phyloP scores from a whole-genome alignment of 495 filamentous ascomycete genomes.

The Friedmanniomyces simplex region DNA sequence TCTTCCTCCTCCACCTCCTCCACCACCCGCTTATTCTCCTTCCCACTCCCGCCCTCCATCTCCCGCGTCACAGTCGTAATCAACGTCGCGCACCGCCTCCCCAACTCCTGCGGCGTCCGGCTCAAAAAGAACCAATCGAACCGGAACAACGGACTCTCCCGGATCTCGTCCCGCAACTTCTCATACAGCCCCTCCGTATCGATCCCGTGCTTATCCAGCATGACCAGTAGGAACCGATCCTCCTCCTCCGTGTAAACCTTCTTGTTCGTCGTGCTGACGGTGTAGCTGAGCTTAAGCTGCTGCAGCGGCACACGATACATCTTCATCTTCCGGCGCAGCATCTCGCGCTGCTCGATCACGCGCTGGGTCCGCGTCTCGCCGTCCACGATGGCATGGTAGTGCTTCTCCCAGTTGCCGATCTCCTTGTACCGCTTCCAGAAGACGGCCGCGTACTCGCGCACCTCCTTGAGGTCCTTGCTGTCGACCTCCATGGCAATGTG shows the following conservation, averaged over 20 bases:
- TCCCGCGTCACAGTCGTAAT: constrained; percentile 89
- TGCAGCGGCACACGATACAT: constrained; percentile 94
- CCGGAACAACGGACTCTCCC: constrained; percentile 87
- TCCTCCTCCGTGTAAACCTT: constrained; percentile 99
- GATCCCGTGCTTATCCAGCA: constrained; percentile 81
- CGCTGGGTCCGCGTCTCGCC: constrained; percentile 84
- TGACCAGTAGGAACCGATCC: constrained; percentile 89
- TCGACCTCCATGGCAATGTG: constrained; percentile 85
- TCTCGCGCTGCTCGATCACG: constrained; percentile 82
- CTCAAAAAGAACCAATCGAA: constrained; percentile 99
- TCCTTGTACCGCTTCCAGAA: constrained; percentile 92
- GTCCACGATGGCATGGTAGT: constrained; percentile 74
- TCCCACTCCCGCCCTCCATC: constrained; percentile 51
- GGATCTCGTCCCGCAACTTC: constrained; percentile 47
- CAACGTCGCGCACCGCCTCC: constrained; percentile 83
- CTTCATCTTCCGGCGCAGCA: constrained; percentile 88
- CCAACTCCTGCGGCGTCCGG: constrained; percentile 84
- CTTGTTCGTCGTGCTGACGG: constrained; percentile 98
- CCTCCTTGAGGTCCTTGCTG: constrained; percentile 73
- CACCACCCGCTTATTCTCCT: constrained; percentile 66
- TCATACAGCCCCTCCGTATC: constrained; percentile 34
- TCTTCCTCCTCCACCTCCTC: constrained; percentile 63
- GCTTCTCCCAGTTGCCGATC: constrained; percentile 78
- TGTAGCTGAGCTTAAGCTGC: constrained; percentile 97
- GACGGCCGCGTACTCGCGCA: constrained; percentile 79